Evolutionary conservation across 2,329 filamentous ascomycete species (phyloP).

Genomic region (Fusarium annulatum): DNA sequence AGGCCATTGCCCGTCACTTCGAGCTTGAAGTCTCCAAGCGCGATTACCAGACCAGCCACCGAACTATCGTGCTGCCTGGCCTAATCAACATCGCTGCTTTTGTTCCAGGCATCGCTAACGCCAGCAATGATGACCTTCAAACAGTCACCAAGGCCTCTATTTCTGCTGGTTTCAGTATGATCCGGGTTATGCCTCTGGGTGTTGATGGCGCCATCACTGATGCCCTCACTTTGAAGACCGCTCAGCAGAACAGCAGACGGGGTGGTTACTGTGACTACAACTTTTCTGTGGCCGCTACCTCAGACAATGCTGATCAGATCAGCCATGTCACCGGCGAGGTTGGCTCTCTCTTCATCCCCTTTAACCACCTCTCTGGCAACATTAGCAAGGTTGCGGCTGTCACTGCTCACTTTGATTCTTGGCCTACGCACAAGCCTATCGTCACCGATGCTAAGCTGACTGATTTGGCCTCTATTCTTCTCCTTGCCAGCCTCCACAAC

Average conservation of each 20-base stretch:
- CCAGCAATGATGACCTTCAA: slow-evolving; percentile 75
- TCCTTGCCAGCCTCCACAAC: slow-evolving; percentile 81
- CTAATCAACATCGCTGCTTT: slow-evolving; percentile 85
- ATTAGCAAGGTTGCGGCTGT: slow-evolving; percentile 86
- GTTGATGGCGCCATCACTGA: slow-evolving; percentile 79
- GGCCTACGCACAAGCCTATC: slow-evolving; percentile 82
- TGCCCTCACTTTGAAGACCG: slow-evolving; percentile 74
- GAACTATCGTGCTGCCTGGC: slow-evolving; percentile 77
- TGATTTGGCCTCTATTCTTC: slow-evolving; percentile 81
- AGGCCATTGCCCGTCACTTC: slow-evolving; percentile 91
- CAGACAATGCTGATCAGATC: slow-evolving; percentile 79
- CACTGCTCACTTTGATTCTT: slow-evolving; percentile 80
- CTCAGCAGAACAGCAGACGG: slow-evolving; percentile 75
- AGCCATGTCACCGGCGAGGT: slow-evolving; percentile 78
- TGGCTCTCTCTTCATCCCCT: slow-evolving; percentile 83
- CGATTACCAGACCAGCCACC: slow-evolving; percentile 92
- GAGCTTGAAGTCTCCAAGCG: slow-evolving; percentile 83
- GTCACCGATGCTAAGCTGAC: slow-evolving; percentile 84
- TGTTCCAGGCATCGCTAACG: slow-evolving; percentile 76
- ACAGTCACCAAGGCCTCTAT: slow-evolving; percentile 78
- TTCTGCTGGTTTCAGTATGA: slow-evolving; percentile 81
- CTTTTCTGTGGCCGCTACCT: slow-evolving; percentile 80
- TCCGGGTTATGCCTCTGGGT: slow-evolving; percentile 81
- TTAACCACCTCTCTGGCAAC: slow-evolving; percentile 83
- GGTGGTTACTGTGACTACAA: slow-evolving; percentile 82